Base-by-base conservation (phyloP, 306 rosid genomes). In the Lithocarpus polystachyus region DNA sequence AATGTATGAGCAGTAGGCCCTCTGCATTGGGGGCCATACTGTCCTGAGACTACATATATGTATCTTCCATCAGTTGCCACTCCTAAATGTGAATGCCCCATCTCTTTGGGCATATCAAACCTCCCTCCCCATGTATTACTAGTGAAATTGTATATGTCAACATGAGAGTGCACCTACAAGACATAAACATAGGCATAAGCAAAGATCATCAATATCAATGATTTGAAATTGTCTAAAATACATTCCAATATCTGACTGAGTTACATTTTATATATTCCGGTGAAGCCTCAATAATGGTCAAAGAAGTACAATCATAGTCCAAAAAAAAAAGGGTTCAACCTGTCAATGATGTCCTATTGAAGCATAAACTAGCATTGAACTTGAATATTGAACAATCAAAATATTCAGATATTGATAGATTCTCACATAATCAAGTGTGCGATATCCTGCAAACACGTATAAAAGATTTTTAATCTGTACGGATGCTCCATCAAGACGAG, bases 21-120 rank as follows among this genome's bases (percentile, higher is more conserved):
- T 77, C 98, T 84, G 81, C 97, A 94, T 59, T 92, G 97, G 0
- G 93, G 90, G 59, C 98, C 98, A 84, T 81, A 83, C 81, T 94
- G 98, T 68, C 98, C 97, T 0, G 97, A 87, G 67, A 94, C 77
- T 29, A 91, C 89, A 79, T 89, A 94, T 59, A 91, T 83, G 87
- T 87, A 92, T 86, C 97, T 94, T 71, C 94, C 93, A 88, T 94
- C 98, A 77, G 89, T 86, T 37, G 90, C 89, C 56, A 91, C 86
- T 69, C 98, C 98, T 85, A 92, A 87, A 89, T 94, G 97, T 24
- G 98, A 94, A 84, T 92, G 71, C 61, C 85, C 98, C 98, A 94
- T 91, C 51, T 92, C 97, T 83, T 89, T 86, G 54, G 98, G 97
- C 82, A 80, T 89, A 73, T 87, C 79, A 84, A 94, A 84, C 74